Evolutionary conservation across 306 rosid genomes (phyloP).

Genomic region (Astragalus membranaceus): DNA sequence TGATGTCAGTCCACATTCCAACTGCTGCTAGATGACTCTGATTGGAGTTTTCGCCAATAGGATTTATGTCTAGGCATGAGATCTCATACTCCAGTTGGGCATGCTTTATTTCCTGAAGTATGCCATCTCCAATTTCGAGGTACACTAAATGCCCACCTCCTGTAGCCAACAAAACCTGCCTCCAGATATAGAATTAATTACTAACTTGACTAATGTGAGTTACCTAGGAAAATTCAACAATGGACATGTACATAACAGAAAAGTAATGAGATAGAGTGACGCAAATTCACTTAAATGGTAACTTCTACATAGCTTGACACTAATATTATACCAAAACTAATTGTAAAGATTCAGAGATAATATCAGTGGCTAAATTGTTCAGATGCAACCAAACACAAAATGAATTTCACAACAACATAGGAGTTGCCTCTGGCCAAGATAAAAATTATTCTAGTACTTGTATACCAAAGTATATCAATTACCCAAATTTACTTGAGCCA

Average conservation of each 20-base stretch:
- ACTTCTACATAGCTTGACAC: not conserved
- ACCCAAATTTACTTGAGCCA: no score
- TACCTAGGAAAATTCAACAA: not conserved
- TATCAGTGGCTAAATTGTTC: not conserved
- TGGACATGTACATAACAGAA: not conserved
- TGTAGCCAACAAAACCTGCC: conserved; percentile 94
- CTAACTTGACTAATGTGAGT: not conserved
- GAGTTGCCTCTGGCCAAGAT: not conserved
- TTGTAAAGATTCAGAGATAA: not conserved
- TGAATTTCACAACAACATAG: not conserved
- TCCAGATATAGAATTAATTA: conserved; percentile 21
- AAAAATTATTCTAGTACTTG: not conserved
- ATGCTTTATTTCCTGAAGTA: conserved; percentile 51
- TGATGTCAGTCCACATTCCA: conserved; percentile 99
- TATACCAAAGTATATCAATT: not conserved
- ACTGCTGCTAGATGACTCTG: conserved; percentile 87
- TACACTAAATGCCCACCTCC: conserved; percentile 90
- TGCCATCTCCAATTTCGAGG: conserved; percentile 84
- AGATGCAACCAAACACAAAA: not conserved
- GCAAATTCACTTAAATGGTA: not conserved
- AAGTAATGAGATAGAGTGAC: not conserved
- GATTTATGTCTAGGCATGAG: conserved; percentile 94
- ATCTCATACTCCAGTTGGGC: conserved; percentile 82
- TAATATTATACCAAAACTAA: conserved; percentile 1
- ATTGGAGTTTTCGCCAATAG: conserved; percentile 77